Evolutionary conservation across 371 early-diverging fungal species (phyloP).

Genomic region (Mucor velutinosus): DNA sequence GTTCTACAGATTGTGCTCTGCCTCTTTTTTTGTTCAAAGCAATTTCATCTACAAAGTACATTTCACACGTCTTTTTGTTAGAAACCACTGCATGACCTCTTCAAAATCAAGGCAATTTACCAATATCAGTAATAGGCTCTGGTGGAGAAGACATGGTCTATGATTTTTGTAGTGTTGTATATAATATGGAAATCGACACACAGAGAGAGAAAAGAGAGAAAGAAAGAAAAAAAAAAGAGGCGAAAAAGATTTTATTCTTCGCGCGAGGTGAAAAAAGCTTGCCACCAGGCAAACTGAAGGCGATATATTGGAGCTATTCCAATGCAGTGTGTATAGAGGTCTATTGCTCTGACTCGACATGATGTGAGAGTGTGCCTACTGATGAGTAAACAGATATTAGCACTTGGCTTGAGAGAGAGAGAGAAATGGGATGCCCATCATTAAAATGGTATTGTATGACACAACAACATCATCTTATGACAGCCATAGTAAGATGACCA

Average conservation of each 20-base stretch:
- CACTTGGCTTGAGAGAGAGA: background rate
- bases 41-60: slow-evolving; percentile 30
- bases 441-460: background rate
- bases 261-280: background rate
- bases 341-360: too few species aligned
- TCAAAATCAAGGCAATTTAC: background rate
- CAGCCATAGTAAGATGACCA: background rate
- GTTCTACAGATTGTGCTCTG: slow-evolving; percentile 50
- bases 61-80: background rate
- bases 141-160: slow-evolving; percentile 25
- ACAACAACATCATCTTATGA: background rate
- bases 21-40: slow-evolving; percentile 45
- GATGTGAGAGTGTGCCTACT: background rate
- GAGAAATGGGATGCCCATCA: background rate
- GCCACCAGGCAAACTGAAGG: background rate
- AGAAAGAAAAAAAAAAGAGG: background rate
- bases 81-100: background rate
- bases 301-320: background rate
- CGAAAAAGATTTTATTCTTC: background rate
- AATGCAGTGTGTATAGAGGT: background rate
- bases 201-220: background rate
- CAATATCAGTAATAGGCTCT: slow-evolving; percentile 22
- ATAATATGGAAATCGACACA: background rate
- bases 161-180: background rate
- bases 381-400: background rate